A percentile compares a stretch with the other conserved stretches of the same genome.
phyloP scores from a whole-genome alignment of 139 green algal genomes.

The Chlamydomonas urium region DNA sequence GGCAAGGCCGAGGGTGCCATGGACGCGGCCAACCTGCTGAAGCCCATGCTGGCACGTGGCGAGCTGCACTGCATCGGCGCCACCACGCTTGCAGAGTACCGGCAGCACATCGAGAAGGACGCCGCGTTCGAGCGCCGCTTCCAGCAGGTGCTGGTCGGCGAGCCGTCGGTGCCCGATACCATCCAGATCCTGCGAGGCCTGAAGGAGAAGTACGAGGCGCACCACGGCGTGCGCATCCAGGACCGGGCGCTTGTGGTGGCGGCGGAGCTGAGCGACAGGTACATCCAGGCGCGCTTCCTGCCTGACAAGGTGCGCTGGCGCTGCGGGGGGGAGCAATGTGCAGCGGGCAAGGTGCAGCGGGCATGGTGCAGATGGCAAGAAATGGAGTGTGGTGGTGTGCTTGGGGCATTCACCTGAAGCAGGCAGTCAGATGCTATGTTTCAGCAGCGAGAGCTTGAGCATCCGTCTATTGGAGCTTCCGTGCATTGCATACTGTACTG shows the following conservation, averaged over 20 bases:
- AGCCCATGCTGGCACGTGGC: constrained; percentile 92
- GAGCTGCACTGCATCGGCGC: constrained; percentile 94
- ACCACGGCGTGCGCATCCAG: constrained; percentile 59
- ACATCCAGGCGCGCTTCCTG: constrained; percentile 64
- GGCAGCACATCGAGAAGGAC: constrained; percentile 94
- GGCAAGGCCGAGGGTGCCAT: constrained; percentile 80
- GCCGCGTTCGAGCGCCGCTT: constrained; percentile 87
- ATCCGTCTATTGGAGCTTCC: too few relatives aligned
- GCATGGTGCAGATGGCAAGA: too few relatives aligned
- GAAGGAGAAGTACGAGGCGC: constrained; percentile 62
- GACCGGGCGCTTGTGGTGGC: constrained; percentile 59
- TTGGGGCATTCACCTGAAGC: too few relatives aligned
- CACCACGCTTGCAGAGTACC: constrained; percentile 88
- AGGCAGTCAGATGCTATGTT: too few relatives aligned
- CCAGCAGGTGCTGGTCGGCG: constrained; percentile 81
- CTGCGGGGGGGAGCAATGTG: neutral
- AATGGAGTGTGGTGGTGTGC: too few relatives aligned
- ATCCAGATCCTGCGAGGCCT: constrained; percentile 91
- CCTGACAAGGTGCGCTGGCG: constrained; percentile 74
- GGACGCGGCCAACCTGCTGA: constrained; percentile 94
- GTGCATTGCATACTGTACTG: too few relatives aligned
- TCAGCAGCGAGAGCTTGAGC: too few relatives aligned
- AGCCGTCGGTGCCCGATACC: constrained; percentile 84
- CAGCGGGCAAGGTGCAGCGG: too few relatives aligned
- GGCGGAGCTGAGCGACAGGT: constrained; percentile 49